phyloP scores from a whole-genome alignment of 352 stramenopile species.

The Pythium vanterpoolii region DNA sequence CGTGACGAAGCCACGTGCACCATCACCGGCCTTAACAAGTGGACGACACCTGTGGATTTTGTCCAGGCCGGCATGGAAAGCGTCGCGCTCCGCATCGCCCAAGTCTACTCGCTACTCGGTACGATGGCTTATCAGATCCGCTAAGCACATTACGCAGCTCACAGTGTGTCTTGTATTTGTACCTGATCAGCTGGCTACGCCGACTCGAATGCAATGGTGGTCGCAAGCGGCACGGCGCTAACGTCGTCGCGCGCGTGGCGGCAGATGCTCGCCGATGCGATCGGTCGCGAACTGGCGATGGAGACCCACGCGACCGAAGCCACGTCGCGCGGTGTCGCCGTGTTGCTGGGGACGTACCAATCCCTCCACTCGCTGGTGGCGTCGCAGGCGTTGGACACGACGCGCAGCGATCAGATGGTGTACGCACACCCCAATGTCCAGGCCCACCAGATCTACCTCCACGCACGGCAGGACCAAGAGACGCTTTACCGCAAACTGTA shows the following conservation, averaged over 20 bases:
- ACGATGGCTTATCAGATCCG: slow-evolving; percentile 16
- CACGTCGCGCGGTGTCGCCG: slow-evolving; percentile 80
- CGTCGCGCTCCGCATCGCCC: slow-evolving; percentile 86
- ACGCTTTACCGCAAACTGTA: slow-evolving; percentile 74
- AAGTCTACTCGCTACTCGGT: slow-evolving; percentile 83
- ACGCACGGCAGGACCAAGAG: slow-evolving; percentile 64
- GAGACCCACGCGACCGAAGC: slow-evolving; percentile 65
- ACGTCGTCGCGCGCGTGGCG: slow-evolving; percentile 79
- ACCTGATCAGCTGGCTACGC: slow-evolving; percentile 28
- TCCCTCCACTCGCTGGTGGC: slow-evolving; percentile 49
- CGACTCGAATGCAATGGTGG: slow-evolving; percentile 45
- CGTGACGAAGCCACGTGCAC: slow-evolving; percentile 85
- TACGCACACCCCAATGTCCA: slow-evolving; percentile 37
- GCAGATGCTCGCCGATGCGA: slow-evolving; percentile 83
- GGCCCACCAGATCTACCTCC: slow-evolving; percentile 59
- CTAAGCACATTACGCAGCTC: too few species aligned
- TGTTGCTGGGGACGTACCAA: slow-evolving; percentile 64
- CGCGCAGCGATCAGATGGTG: slow-evolving; percentile 19
- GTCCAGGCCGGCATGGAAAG: slow-evolving; percentile 89
- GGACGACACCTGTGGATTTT: slow-evolving; percentile 86
- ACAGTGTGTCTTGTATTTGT: background rate
- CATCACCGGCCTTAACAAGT: slow-evolving; percentile 90
- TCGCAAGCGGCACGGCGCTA: slow-evolving; percentile 81
- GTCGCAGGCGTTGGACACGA: slow-evolving; percentile 30
- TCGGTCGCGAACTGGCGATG: slow-evolving; percentile 70